Percentiles rank a stretch among this genome's conserved stretches.
These are phyloP conservation scores for Venturia carpophila DNA, from an alignment of 2,329 filamentous ascomycete species.

Conservation along the genomic window DNA sequence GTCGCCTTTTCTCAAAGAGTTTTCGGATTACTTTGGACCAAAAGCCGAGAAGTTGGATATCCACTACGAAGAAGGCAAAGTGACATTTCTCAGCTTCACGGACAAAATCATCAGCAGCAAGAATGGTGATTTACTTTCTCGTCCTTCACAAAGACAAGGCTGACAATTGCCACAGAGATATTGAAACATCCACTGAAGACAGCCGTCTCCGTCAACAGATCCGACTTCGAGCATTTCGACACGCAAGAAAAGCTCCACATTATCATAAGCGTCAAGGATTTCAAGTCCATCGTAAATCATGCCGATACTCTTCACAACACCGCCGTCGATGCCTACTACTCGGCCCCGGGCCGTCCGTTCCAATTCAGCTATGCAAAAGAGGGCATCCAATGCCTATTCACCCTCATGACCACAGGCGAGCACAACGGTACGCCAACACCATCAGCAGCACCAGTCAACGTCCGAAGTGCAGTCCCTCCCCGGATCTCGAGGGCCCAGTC, in stretches of 20 bases:
- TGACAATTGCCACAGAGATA: constrained; percentile 46
- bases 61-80: constrained; percentile 58
- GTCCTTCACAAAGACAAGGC: neutral
- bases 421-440: constrained; percentile 31
- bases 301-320: constrained; percentile 57
- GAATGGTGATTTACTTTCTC: constrained; percentile 34
- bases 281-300: constrained; percentile 69
- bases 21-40: constrained; percentile 73
- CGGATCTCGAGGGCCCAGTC: constrained; percentile 19
- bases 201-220: constrained; percentile 66
- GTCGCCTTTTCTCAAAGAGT: constrained; percentile 61
- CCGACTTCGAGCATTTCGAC: constrained; percentile 68
- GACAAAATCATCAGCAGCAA: constrained; percentile 67
- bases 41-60: constrained; percentile 76
- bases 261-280: constrained; percentile 75
- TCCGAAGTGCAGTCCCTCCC: constrained; percentile 23
- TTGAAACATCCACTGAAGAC: constrained; percentile 75
- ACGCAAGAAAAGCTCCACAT: constrained; percentile 71
- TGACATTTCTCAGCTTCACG: constrained; percentile 74
- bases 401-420: constrained; percentile 74
- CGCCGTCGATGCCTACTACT: constrained; percentile 62
- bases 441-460: constrained; percentile 41
- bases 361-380: constrained; percentile 63
- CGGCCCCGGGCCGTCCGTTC: constrained; percentile 61
- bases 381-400: constrained; percentile 65